phyloP scores from a whole-genome alignment of 345 rosid species.

The Gossypium sturtianum region DNA sequence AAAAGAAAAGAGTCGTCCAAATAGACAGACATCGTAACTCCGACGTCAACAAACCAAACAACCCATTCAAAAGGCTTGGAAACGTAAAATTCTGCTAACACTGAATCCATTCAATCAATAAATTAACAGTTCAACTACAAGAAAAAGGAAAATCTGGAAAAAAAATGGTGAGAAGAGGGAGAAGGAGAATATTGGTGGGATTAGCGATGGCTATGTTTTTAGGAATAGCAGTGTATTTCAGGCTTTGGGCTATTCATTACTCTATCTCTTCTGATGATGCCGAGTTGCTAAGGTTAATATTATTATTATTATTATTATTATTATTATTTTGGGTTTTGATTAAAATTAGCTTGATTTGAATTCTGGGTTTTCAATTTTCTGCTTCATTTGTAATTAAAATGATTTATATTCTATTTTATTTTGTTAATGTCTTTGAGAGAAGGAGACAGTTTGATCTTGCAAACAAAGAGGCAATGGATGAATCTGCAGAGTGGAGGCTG shows the following conservation, averaged over 20 bases:
- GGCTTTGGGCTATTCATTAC: slow-evolving; percentile 63
- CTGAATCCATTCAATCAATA: not conserved
- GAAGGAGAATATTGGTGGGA: slow-evolving; percentile 34
- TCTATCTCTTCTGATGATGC: slow-evolving; percentile 45
- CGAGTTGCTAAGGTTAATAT: slow-evolving; percentile 44
- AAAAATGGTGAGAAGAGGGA: slow-evolving; percentile 26
- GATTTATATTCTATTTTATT: not conserved
- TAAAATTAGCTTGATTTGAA: not conserved
- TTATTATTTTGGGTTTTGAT: not conserved
- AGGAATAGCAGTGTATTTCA: slow-evolving; percentile 49
- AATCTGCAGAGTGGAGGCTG: slow-evolving; percentile 90
- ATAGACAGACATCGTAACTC: too few species aligned
- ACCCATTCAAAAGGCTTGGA: too few species aligned
- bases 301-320: not conserved
- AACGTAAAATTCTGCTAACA: not conserved
- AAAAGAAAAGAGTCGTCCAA: not conserved
- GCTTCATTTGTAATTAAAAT: not conserved
- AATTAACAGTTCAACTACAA: not conserved
- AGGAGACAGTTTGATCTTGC: slow-evolving; percentile 92
- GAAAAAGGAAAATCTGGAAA: not conserved
- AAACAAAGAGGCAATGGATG: slow-evolving; percentile 88
- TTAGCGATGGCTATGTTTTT: slow-evolving; percentile 43
- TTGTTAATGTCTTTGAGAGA: not conserved
- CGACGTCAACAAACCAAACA: not conserved
- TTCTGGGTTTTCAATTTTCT: not conserved